Evolutionary conservation across 2,329 filamentous ascomycete species (phyloP), one percentile per base, ranked within the genome.

Genomic region (Pyrenochaeta sp.): DNA sequence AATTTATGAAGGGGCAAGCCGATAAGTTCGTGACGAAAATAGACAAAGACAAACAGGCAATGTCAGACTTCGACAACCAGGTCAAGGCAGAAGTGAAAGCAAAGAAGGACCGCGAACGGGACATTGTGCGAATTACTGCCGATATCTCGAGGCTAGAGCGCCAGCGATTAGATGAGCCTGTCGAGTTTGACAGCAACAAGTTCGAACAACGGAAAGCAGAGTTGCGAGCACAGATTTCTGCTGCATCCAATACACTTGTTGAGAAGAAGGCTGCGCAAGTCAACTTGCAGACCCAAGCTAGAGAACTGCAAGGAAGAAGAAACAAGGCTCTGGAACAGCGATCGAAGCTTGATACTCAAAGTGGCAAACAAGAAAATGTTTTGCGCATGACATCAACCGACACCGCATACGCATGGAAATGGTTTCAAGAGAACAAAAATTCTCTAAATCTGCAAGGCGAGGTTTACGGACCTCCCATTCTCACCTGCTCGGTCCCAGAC

Each of bases 401-500:
- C 43, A 83, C 87, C 2, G 81, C 81, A 8, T 75, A 67, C 53
- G 90, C 86, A 2, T 96, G 90, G 85, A 78, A 85, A 28, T 99
- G 93, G 92, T 80, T 97, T 37, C 81, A 89, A 62, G 69, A 83
- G 2, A 84, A 99, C 65, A 80, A 80, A 46, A 66, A 79, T 41
- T 44, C 23, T 2, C 35, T 70, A 1, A 71, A 81, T 35, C 94
- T 96, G 53, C 82, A 88, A 61, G 84, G 87, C 53, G 80, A 87
- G 44, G 85, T 96, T 4, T 90, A 88, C 63, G 90, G 89, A 0
- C 92, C 92, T 5, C 85, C 92, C 0, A 82, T 94, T 61, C 76
- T 96, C 21, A 87, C 82, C 44, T 96, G 91, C 70, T 88, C 87
- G 0, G 75, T 96, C 39, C 91, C 86, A 55, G 83, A 96, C 56